phyloP scores from a whole-genome alignment of 148 eudicot species.

The Agrostemma githago region DNA sequence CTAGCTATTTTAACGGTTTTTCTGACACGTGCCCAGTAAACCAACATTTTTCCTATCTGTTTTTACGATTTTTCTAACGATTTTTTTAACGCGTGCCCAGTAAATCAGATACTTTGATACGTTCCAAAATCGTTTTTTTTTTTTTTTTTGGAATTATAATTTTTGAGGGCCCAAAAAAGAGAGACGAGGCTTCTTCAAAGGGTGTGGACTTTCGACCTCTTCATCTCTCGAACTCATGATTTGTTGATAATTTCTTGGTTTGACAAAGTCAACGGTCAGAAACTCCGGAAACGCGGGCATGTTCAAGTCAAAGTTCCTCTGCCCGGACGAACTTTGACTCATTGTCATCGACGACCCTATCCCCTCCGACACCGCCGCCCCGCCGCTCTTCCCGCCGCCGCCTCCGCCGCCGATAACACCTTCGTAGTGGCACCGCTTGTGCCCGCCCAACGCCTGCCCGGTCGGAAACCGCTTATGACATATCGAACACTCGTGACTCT shows the following conservation, averaged over 20 bases:
- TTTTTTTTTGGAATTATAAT: neutral
- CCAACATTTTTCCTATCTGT: too few species aligned
- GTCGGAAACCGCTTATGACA: conserved; percentile 46
- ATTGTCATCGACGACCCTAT: conserved; percentile 64
- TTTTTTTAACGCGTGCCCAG: too few species aligned
- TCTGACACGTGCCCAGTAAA: too few species aligned
- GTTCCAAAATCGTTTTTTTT: too few species aligned
- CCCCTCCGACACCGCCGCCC: conserved; percentile 58
- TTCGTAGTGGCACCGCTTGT: conserved; percentile 46
- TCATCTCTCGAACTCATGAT: conserved; percentile 32
- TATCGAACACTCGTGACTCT: conserved; percentile 52
- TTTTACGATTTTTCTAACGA: too few species aligned
- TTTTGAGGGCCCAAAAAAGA: conserved; percentile 11
- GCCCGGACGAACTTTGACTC: conserved; percentile 10
- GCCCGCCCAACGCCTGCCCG: conserved; percentile 43
- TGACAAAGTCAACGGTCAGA: conserved; percentile 33
- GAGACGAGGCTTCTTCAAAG: conserved; percentile 59
- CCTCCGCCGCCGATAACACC: conserved; percentile 36
- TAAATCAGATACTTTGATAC: too few species aligned
- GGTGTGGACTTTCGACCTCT: conserved; percentile 93
- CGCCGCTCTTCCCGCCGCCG: conserved; percentile 30
- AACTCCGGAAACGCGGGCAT: conserved; percentile 75
- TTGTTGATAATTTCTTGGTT: neutral
- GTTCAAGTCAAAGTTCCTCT: conserved; percentile 70
- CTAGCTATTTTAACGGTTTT: too few species aligned